Conservation (phyloP, 345 rosid species). For the Hibiscus mutabilis region DNA sequence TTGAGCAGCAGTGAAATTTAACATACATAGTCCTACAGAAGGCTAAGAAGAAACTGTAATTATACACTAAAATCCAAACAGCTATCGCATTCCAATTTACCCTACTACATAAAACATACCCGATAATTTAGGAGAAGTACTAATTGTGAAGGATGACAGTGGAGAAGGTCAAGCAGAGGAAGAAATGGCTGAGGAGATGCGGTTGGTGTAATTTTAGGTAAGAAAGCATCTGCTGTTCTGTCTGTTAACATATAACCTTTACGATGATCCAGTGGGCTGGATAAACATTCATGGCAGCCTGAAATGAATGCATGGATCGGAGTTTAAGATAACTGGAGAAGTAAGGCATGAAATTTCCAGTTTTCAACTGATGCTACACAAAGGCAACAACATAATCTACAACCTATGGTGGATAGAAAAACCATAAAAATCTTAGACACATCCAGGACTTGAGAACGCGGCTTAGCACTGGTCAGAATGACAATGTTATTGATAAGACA, state of each 20-base stretch:
- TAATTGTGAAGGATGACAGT: slow-evolving; percentile 52
- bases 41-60: not conserved
- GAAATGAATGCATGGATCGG: slow-evolving; percentile 8
- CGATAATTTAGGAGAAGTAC: slow-evolving; percentile 64
- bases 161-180: slow-evolving; percentile 90
- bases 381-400: not conserved
- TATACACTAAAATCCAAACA: not conserved
- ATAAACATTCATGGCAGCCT: slow-evolving; percentile 45
- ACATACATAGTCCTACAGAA: slow-evolving; percentile 51
- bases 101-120: slow-evolving; percentile 36
- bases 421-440: not conserved
- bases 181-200: slow-evolving; percentile 80
- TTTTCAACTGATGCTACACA: not conserved
- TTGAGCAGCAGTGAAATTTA: slow-evolving; percentile 68
- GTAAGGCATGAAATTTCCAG: not conserved
- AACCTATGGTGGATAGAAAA: not conserved
- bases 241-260: slow-evolving; percentile 13
- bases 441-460: not conserved
- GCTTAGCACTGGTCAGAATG: not conserved
- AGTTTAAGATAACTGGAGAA: not conserved
- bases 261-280: slow-evolving; percentile 20
- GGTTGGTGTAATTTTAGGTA: slow-evolving; percentile 67
- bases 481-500: not conserved
- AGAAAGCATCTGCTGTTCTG: slow-evolving; percentile 27
- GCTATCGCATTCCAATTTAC: not conserved